These are phyloP conservation scores for Lyophyllum decastes DNA, from an alignment of 768 basidiomycete species.

Conservation along the genomic window DNA sequence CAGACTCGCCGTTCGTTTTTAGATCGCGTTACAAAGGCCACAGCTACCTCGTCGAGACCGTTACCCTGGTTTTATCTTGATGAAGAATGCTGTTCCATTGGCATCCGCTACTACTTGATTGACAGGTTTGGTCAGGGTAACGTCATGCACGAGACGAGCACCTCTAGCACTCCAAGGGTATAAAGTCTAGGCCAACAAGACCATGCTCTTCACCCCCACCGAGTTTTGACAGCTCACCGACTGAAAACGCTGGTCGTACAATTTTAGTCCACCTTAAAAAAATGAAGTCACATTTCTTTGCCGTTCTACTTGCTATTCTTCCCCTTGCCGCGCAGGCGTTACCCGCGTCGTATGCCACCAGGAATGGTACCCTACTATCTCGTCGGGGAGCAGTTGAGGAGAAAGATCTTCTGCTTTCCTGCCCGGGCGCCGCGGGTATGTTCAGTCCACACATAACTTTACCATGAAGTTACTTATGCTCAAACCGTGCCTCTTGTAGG, in stretches of 20 bases:
- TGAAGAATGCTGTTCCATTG: too few relatives aligned
- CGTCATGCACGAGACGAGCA: too few relatives aligned
- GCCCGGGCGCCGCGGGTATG: constrained; percentile 12
- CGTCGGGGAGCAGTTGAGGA: not conserved
- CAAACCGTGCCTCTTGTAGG: not conserved
- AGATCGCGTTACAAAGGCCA: too few relatives aligned
- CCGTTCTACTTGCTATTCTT: not conserved
- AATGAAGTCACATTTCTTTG: not conserved
- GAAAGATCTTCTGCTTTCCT: constrained; percentile 12
- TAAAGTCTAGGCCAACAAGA: not conserved
- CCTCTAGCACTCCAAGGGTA: too few relatives aligned
- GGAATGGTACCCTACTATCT: not conserved
- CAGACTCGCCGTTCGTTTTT: too few relatives aligned
- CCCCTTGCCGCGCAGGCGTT: constrained; percentile 7
- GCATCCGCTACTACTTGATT: too few relatives aligned
- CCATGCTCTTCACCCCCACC: not conserved
- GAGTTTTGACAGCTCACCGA: constrained; percentile 12
- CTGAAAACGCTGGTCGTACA: constrained; percentile 12
- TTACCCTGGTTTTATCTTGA: too few relatives aligned
- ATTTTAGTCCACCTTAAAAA: not conserved
- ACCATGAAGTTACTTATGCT: not conserved
- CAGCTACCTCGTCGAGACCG: too few relatives aligned
- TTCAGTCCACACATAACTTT: too few relatives aligned
- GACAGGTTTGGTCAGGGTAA: too few relatives aligned
- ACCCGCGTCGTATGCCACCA: not conserved